Evolutionary conservation across 352 stramenopile genomes (phyloP).

Genomic region (Globisporangium cylindrosporum): DNA sequence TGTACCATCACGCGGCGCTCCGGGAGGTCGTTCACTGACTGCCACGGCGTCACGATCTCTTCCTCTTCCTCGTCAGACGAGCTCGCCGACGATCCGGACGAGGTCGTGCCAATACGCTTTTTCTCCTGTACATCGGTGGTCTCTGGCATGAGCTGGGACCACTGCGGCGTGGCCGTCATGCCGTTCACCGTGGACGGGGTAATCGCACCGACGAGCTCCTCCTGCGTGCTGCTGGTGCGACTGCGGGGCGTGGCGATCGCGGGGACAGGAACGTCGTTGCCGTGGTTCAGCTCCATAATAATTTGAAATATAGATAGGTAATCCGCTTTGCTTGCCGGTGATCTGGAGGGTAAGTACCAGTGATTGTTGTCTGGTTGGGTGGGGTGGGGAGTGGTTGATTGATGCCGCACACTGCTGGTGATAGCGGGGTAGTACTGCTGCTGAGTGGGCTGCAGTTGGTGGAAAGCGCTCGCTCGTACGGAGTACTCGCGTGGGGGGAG

Average conservation of each 20-base stretch:
- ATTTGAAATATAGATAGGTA: neutral
- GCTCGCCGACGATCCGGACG: conserved; percentile 15
- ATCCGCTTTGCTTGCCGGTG: neutral
- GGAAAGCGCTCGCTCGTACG: neutral
- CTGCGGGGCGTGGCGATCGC: neutral
- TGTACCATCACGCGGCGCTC: conserved; percentile 68
- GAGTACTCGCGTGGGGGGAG: conserved; percentile 13
- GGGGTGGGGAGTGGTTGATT: neutral
- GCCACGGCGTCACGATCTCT: conserved; percentile 39
- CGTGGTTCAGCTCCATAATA: conserved; percentile 4
- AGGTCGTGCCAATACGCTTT: conserved; percentile 23
- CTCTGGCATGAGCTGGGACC: conserved; percentile 30
- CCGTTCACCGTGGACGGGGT: conserved; percentile 25
- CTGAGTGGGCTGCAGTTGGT: neutral
- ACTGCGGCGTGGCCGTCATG: conserved; percentile 22
- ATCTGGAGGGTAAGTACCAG: conserved; percentile 5
- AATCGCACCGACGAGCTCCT: conserved; percentile 10
- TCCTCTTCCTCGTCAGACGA: conserved; percentile 14
- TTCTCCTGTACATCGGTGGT: conserved; percentile 15
- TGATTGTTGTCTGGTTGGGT: neutral
- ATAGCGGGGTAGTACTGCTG: neutral
- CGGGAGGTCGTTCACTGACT: conserved; percentile 51
- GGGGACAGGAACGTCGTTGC: neutral
- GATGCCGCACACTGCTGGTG: neutral
- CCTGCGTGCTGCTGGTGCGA: conserved; percentile 4